Percentiles rank a stretch among this genome's conserved stretches.
Evolutionary conservation across 768 basidiomycete species (phyloP).

Genomic region (Plicaturopsis crispa): DNA sequence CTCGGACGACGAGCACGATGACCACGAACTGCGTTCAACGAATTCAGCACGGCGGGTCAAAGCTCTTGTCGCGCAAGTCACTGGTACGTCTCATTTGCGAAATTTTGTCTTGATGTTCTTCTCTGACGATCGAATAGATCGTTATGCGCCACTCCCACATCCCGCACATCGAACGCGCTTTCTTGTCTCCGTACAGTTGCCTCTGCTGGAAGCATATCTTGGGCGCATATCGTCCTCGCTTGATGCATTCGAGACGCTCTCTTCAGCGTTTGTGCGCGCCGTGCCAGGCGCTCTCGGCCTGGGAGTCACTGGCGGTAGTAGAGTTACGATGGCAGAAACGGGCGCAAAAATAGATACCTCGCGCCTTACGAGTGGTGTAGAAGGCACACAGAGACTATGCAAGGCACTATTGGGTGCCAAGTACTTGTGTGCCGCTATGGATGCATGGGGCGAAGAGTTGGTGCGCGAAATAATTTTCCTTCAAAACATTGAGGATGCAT

Average conservation of each 20-base stretch:
- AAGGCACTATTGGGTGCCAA: conserved; percentile 81
- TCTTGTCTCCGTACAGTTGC: conserved; percentile 78
- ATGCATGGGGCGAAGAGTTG: conserved; percentile 83
- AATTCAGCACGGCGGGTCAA: conserved; percentile 79
- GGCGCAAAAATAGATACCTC: conserved; percentile 39
- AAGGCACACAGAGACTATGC: conserved; percentile 76
- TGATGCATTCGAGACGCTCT: conserved; percentile 91
- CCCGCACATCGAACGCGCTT: conserved; percentile 76
- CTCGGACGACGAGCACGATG: conserved; percentile 48
- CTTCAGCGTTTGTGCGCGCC: conserved; percentile 79
- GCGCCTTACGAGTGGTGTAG: conserved; percentile 72
- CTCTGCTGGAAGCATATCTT: conserved; percentile 72
- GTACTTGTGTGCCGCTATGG: conserved; percentile 64
- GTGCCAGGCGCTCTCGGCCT: conserved; percentile 82
- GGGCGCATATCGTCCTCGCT: conserved; percentile 74
- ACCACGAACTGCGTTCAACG: conserved; percentile 54
- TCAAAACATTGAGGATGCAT: conserved; percentile 2
- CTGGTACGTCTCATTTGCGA: conserved; percentile 44
- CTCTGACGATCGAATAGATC: conserved; percentile 45
- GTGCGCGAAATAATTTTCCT: conserved; percentile 34
- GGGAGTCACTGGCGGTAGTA: conserved; percentile 29
- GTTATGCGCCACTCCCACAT: conserved; percentile 82
- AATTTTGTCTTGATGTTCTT: neutral
- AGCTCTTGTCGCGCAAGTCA: conserved; percentile 85
- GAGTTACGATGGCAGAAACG: conserved; percentile 27